Percentiles rank a stretch among this genome's conserved stretches.
Evolutionary conservation across 768 basidiomycete species (phyloP).

Genomic region (Tricholoma saponaceum): DNA sequence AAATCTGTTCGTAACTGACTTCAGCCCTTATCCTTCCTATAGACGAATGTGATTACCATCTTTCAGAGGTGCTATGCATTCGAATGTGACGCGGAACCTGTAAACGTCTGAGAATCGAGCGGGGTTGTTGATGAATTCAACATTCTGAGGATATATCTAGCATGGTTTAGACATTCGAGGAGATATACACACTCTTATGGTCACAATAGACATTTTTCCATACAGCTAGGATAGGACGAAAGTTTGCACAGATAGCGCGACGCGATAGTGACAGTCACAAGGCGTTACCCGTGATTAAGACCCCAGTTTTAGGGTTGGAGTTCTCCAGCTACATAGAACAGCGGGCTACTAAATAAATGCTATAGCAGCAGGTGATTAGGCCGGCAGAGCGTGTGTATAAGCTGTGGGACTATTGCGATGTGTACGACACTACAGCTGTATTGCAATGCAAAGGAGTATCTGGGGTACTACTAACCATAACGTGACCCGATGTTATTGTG

Average conservation of each 20-base stretch:
- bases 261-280: slow-evolving; percentile 16
- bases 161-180: not conserved
- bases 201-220: slow-evolving; percentile 58
- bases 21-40: not conserved
- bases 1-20: slow-evolving; percentile 54
- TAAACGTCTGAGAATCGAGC: slow-evolving; percentile 90
- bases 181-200: slow-evolving; percentile 50
- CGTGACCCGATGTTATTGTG: slow-evolving; percentile 11
- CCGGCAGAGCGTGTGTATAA: not conserved
- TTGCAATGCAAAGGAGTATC: not conserved
- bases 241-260: slow-evolving; percentile 13
- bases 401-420: not conserved
- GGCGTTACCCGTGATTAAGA: slow-evolving; percentile 9
- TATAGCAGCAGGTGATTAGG: too few species aligned
- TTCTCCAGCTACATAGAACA: too few species aligned
- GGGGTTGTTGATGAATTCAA: slow-evolving; percentile 91
- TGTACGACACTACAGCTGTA: not conserved
- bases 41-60: slow-evolving; percentile 57
- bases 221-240: not conserved
- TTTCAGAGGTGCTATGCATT: slow-evolving; percentile 87
- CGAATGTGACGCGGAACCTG: slow-evolving; percentile 93
- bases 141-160: slow-evolving; percentile 49
- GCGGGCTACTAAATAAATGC: not conserved
- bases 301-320: slow-evolving; percentile 8
- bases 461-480: slow-evolving; percentile 8